Conservation (phyloP, 345 rosid species). For the Mercurialis annua region DNA sequence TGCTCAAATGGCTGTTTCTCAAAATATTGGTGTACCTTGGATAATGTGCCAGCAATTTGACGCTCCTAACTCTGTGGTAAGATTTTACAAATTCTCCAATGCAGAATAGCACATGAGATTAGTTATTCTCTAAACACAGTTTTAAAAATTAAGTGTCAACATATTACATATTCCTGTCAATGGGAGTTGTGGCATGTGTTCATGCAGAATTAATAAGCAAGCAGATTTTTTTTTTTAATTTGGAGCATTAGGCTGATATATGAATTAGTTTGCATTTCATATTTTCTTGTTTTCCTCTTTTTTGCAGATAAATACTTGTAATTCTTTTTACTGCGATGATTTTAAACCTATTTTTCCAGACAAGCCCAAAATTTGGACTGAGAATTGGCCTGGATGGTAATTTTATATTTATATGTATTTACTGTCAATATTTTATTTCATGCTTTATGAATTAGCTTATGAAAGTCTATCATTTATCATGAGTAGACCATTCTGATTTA, state of each 20-base stretch:
- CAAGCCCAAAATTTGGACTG: constrained; percentile 98
- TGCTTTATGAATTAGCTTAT: not conserved
- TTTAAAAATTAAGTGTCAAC: not conserved
- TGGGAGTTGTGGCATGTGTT: not conserved
- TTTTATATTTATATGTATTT: constrained; percentile 11
- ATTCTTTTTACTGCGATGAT: constrained; percentile 80
- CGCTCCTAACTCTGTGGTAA: constrained; percentile 77
- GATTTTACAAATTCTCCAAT: constrained; percentile 7
- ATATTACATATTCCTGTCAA: not conserved
- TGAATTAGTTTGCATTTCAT: not conserved
- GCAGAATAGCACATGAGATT: not conserved
- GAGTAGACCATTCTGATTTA: not conserved
- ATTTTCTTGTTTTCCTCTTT: constrained; percentile 8
- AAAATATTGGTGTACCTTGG: constrained; percentile 90
- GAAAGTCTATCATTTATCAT: not conserved
- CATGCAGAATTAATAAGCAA: not conserved
- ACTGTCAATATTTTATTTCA: not conserved
- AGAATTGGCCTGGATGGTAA: constrained; percentile 99
- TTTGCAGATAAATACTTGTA: constrained; percentile 75
- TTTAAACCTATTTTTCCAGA: constrained; percentile 68
- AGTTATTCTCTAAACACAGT: not conserved
- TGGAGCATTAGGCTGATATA: not conserved
- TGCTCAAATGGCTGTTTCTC: constrained; percentile 87
- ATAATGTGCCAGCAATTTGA: constrained; percentile 86
- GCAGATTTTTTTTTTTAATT: not conserved